A percentile compares a stretch with the other conserved stretches of the same genome.
phyloP scores from a whole-genome alignment of 495 filamentous ascomycete genomes.

The Polyplosphaeria fusca region DNA sequence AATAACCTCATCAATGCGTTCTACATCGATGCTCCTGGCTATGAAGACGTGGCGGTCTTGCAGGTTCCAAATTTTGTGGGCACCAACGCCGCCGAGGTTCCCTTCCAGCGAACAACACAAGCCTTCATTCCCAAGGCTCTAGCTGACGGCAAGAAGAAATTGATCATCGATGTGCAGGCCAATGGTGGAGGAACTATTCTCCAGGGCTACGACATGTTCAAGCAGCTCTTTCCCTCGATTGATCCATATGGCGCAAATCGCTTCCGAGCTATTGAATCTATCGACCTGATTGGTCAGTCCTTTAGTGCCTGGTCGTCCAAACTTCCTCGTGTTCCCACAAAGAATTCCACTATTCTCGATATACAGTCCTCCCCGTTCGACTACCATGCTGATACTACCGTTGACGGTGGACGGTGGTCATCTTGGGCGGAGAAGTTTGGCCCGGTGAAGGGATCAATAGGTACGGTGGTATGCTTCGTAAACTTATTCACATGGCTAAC shows the following conservation, averaged over 20 bases:
- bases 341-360: conserved; percentile 2
- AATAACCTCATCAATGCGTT: conserved; percentile 48
- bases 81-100: conserved; percentile 18
- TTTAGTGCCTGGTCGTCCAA: conserved; percentile 37
- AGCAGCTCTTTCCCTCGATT: conserved; percentile 43
- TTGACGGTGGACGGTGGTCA: conserved; percentile 15
- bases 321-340: not conserved
- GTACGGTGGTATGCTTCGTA: not conserved
- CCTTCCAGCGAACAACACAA: conserved; percentile 43
- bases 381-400: conserved; percentile 25
- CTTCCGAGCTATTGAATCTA: conserved; percentile 45
- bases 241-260: conserved; percentile 47
- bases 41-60: conserved; percentile 48
- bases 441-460: conserved; percentile 26
- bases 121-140: conserved; percentile 42
- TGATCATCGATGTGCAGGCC: conserved; percentile 40
- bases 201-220: conserved; percentile 45
- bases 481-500: not conserved
- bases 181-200: conserved; percentile 43
- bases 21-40: conserved; percentile 47
- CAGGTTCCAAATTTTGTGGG: conserved; percentile 37
- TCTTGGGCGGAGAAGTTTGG: conserved; percentile 34
- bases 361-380: conserved; percentile 24
- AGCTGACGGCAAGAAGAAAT: conserved; percentile 39
- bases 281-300: conserved; percentile 47